Evolutionary conservation across 139 green algal genomes (phyloP).

Genomic region (Prasinococcaceae sp.): DNA sequence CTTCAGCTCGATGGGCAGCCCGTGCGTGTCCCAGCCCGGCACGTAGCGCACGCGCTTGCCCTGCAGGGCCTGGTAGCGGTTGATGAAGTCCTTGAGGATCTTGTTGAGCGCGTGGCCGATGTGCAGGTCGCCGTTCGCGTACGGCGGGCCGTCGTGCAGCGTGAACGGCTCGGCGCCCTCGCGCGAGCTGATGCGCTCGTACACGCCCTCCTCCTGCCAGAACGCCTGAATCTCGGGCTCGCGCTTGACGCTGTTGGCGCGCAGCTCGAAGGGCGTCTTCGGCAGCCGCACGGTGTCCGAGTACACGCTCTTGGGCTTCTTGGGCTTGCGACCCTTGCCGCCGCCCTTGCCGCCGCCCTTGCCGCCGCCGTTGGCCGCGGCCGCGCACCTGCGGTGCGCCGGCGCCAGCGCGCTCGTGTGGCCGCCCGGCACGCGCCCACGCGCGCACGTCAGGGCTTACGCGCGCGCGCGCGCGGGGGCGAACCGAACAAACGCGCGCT

Average conservation of each 20-base stretch:
- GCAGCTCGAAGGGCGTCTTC: constrained; percentile 84
- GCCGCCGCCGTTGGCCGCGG: no score
- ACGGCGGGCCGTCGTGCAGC: constrained; percentile 95
- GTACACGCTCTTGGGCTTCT: constrained; percentile 35
- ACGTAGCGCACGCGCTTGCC: constrained; percentile 50
- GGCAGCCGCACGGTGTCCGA: constrained; percentile 76
- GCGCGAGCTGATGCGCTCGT: constrained; percentile 41
- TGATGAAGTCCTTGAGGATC: constrained; percentile 96
- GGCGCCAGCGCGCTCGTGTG: no score
- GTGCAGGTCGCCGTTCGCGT: constrained; percentile 97
- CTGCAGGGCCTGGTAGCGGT: constrained; percentile 41
- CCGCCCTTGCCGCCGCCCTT: no score
- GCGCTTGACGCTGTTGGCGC: constrained; percentile 69
- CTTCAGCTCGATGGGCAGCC: constrained; percentile 98
- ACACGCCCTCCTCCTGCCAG: constrained; percentile 65
- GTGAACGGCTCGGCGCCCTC: constrained; percentile 44
- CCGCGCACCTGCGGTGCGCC: no score
- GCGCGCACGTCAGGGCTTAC: no score
- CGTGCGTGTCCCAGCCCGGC: constrained; percentile 96
- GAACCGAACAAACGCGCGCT: no score
- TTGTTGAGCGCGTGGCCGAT: constrained; percentile 99
- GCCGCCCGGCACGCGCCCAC: no score
- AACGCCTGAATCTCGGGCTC: constrained; percentile 88
- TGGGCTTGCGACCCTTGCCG: no score
- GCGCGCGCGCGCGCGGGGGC: no score